These are phyloP conservation scores for Mycocentrospora acerina DNA, from an alignment of 2,329 filamentous ascomycete species.

Conservation along the genomic window DNA sequence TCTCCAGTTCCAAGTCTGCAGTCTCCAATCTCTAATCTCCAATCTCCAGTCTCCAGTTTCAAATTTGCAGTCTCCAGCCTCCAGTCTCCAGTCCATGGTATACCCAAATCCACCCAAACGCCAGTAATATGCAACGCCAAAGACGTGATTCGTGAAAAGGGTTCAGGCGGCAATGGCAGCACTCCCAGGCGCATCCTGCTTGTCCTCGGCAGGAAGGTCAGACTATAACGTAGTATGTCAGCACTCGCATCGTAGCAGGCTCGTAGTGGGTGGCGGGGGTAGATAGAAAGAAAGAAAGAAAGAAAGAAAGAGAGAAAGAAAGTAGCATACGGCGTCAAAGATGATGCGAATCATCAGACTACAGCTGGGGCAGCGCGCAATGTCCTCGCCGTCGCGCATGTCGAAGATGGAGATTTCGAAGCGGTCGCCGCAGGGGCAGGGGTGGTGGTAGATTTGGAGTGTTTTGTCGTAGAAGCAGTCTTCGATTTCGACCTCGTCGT, in stretches of 20 bases:
- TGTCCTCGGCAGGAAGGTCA: constrained; percentile 34
- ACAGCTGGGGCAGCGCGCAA: constrained; percentile 96
- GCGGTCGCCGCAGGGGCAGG: constrained; percentile 93
- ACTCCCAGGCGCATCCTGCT: constrained; percentile 23
- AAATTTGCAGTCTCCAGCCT: too few species aligned
- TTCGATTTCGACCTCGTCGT: constrained; percentile 98
- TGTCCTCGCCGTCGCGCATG: constrained; percentile 83
- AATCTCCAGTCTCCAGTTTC: too few species aligned
- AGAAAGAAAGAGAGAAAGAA: neutral
- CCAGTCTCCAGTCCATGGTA: constrained; percentile 1
- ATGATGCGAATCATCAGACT: constrained; percentile 96
- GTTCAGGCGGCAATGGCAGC: constrained; percentile 29
- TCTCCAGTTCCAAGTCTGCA: too few species aligned
- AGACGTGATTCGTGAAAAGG: constrained; percentile 2
- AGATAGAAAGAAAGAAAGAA: too few species aligned
- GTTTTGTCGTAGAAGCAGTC: constrained; percentile 91
- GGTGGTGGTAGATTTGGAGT: constrained; percentile 90
- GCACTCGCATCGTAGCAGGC: too few species aligned
- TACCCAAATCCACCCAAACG: constrained; percentile 7
- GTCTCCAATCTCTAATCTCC: too few species aligned
- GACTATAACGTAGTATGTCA: constrained; percentile 20
- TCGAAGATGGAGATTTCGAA: constrained; percentile 90
- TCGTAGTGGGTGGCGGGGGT: too few species aligned
- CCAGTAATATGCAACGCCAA: constrained; percentile 19
- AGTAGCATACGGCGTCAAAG: constrained; percentile 71